Evolutionary conservation across 768 basidiomycete genomes (phyloP).

Genomic region (Naganishia randhawae): DNA sequence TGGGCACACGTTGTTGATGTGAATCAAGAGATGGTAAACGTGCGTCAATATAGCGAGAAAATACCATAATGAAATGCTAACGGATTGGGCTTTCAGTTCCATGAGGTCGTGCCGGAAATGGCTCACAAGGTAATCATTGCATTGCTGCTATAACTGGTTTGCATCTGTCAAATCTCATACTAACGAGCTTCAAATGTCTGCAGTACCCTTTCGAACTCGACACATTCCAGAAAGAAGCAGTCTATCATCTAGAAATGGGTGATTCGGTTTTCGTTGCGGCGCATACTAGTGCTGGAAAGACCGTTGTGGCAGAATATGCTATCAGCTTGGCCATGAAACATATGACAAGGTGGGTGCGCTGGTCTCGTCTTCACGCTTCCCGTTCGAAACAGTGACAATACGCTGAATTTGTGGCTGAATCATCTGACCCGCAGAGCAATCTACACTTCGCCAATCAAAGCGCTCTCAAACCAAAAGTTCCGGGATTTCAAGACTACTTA

Average conservation of each 20-base stretch:
- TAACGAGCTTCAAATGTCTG: background rate
- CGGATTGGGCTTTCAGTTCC: conserved; percentile 43
- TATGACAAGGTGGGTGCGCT: conserved; percentile 79
- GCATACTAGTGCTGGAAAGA: conserved; percentile 99
- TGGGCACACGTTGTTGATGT: conserved; percentile 98
- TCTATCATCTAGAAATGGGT: conserved; percentile 93
- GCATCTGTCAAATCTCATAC: background rate
- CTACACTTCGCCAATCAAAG: conserved; percentile 98
- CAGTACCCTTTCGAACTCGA: conserved; percentile 99
- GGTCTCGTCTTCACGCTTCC: background rate
- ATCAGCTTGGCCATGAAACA: conserved; percentile 95
- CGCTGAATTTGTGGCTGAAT: background rate
- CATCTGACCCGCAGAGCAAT: conserved; percentile 65
- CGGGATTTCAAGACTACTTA: conserved; percentile 98
- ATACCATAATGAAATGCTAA: no score
- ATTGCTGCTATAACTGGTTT: background rate
- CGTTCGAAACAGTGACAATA: background rate
- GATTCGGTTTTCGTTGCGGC: conserved; percentile 99
- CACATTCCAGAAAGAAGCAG: conserved; percentile 97
- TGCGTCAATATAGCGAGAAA: conserved; percentile 30
- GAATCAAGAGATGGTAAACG: conserved; percentile 77
- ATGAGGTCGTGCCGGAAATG: conserved; percentile 91
- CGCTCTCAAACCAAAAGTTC: conserved; percentile 97
- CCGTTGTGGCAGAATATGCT: conserved; percentile 97
- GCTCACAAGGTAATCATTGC: conserved; percentile 69